These are phyloP conservation scores for Cladophialophora immunda DNA, from an alignment of 2,329 filamentous ascomycete genomes.

Conservation along the genomic window DNA sequence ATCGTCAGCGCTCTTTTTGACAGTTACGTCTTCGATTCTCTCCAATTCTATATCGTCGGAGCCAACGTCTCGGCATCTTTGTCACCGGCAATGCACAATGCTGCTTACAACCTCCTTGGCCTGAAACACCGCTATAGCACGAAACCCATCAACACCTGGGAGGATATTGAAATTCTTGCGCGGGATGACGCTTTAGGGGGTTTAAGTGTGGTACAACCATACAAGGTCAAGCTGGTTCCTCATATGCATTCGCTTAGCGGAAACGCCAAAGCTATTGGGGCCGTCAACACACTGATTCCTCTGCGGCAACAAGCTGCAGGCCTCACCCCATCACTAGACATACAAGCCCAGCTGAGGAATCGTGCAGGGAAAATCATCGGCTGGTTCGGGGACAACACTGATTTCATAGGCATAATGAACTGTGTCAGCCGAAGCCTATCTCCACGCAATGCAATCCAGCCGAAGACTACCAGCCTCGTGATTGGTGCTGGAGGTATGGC, in stretches of 20 bases:
- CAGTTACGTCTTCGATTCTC: conserved; percentile 52
- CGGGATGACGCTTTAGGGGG: conserved; percentile 52
- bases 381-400: conserved; percentile 57
- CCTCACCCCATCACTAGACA: conserved; percentile 47
- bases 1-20: conserved; percentile 49
- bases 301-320: conserved; percentile 50
- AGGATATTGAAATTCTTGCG: conserved; percentile 49
- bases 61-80: conserved; percentile 53
- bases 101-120: conserved; percentile 51
- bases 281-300: conserved; percentile 56
- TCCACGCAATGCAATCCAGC: conserved; percentile 62
- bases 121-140: conserved; percentile 52
- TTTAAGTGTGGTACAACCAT: conserved; percentile 54
- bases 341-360: conserved; percentile 53
- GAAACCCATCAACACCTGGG: conserved; percentile 48
- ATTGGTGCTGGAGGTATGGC: conserved; percentile 77
- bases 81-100: conserved; percentile 55
- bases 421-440: conserved; percentile 54
- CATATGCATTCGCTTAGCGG: conserved; percentile 51
- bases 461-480: conserved; percentile 61
- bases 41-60: conserved; percentile 54
- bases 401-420: conserved; percentile 55
- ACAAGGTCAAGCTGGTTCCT: conserved; percentile 51
- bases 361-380: conserved; percentile 51
- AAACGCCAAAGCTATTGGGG: conserved; percentile 56